These are phyloP conservation scores for Rhizophagus prolifer DNA, from an alignment of 192 early-diverging fungal species.

Conservation along the genomic window DNA sequence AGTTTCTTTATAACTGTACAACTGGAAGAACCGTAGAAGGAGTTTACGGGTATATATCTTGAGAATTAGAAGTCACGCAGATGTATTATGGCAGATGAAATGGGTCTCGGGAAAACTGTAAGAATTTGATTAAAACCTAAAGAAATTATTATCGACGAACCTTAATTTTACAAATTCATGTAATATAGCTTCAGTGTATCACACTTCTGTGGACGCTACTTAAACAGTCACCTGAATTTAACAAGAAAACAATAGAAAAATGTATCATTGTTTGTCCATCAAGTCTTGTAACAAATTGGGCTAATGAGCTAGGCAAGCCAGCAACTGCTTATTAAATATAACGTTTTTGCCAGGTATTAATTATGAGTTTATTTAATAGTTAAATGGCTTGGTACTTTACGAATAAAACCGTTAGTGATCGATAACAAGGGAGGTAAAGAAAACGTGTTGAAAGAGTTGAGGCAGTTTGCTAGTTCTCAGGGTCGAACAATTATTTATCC, in stretches of 20 bases:
- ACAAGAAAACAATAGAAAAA: slow-evolving; percentile 94
- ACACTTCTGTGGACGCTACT: slow-evolving; percentile 96
- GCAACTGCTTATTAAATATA: too few relatives aligned
- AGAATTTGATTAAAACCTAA: not conserved
- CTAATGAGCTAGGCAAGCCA: slow-evolving; percentile 77
- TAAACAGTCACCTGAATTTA: slow-evolving; percentile 81
- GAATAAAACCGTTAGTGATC: slow-evolving; percentile 83
- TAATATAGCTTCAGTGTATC: slow-evolving; percentile 77
- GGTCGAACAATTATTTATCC: slow-evolving; percentile 85
- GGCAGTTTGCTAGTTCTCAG: slow-evolving; percentile 78
- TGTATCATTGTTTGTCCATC: slow-evolving; percentile 96
- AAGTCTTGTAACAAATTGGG: slow-evolving; percentile 96
- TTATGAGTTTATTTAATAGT: slow-evolving; percentile 35
- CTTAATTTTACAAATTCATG: not conserved
- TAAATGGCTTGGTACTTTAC: slow-evolving; percentile 89
- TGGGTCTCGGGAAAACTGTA: slow-evolving; percentile 87
- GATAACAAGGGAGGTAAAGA: slow-evolving; percentile 90
- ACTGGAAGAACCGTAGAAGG: slow-evolving; percentile 73
- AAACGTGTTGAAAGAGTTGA: slow-evolving; percentile 73
- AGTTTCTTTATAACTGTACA: slow-evolving; percentile 92
- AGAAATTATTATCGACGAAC: not conserved
- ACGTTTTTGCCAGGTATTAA: not conserved
- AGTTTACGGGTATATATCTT: slow-evolving; percentile 62
- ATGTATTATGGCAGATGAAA: slow-evolving; percentile 99
- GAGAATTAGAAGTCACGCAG: slow-evolving; percentile 13